Evolutionary conservation across 768 basidiomycete genomes (phyloP).

Genomic region (Leccinum boreale): DNA sequence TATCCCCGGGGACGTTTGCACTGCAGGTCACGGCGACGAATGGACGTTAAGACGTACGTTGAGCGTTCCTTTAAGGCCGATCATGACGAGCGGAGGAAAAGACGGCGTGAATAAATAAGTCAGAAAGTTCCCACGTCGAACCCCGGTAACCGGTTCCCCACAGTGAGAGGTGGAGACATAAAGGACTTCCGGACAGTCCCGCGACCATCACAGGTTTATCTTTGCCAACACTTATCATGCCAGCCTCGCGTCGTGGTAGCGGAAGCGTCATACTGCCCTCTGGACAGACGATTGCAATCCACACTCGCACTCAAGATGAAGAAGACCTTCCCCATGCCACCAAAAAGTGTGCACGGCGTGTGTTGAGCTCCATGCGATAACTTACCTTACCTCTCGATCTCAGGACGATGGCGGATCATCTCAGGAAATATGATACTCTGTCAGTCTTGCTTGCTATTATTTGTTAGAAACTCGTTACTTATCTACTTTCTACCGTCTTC

Average conservation of each 20-base stretch:
- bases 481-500: neutral
- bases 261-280: slow-evolving; percentile 68
- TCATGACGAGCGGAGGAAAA: slow-evolving; percentile 50
- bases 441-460: slow-evolving; percentile 40
- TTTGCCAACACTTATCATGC: slow-evolving; percentile 41
- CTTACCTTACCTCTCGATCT: slow-evolving; percentile 7
- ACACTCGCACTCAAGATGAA: slow-evolving; percentile 85
- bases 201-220: neutral
- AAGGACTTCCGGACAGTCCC: neutral
- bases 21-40: neutral
- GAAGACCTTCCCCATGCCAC: slow-evolving; percentile 90
- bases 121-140: slow-evolving; percentile 24
- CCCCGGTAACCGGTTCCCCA: neutral
- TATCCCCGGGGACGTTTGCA: slow-evolving; percentile 26
- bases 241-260: slow-evolving; percentile 72
- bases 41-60: slow-evolving; percentile 51
- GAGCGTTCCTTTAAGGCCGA: slow-evolving; percentile 90
- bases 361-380: neutral
- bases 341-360: slow-evolving; percentile 61
- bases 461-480: neutral
- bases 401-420: slow-evolving; percentile 92
- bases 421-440: slow-evolving; percentile 86
- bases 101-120: slow-evolving; percentile 10
- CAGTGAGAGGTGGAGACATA: neutral
- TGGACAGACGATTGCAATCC: slow-evolving; percentile 79